Conservation (phyloP, 23 red algal species). For the Cyanidiococcus yangmingshanensis region DNA sequence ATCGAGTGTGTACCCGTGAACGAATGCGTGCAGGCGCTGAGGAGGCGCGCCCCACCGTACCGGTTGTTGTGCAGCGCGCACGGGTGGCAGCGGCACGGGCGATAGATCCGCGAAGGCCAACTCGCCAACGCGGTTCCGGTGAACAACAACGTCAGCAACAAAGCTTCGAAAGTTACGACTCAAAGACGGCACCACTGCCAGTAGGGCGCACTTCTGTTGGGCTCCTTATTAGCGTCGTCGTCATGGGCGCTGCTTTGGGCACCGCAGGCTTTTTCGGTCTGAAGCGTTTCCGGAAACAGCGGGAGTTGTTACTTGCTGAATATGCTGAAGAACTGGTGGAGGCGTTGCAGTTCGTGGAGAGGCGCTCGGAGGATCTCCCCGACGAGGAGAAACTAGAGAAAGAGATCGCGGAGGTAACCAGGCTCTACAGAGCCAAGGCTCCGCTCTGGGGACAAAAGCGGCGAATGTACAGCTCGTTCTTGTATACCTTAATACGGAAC, state of each 20-base stretch:
- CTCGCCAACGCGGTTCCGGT: neutral
- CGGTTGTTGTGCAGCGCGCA: neutral
- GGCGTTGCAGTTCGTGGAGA: neutral
- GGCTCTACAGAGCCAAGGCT: neutral
- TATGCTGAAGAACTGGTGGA: neutral
- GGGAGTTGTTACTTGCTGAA: neutral
- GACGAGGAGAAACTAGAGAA: neutral
- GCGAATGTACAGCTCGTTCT: constrained; percentile 16
- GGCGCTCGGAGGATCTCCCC: neutral
- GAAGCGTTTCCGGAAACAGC: neutral
- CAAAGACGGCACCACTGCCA: neutral
- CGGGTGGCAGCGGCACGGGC: neutral
- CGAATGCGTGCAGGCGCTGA: neutral
- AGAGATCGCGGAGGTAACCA: neutral
- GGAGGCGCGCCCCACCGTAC: neutral
- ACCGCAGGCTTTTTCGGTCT: neutral
- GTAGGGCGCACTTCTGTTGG: constrained; percentile 1
- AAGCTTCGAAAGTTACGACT: neutral
- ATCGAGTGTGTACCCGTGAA: too few species aligned
- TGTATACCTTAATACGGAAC: neutral
- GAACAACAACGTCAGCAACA: constrained; percentile 6
- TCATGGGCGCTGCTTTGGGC: neutral
- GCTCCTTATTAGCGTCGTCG: neutral
- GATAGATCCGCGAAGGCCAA: constrained; percentile 7
- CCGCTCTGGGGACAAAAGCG: neutral